phyloP scores from a whole-genome alignment of 495 filamentous ascomycete species.

The Xylaria nigripes region DNA sequence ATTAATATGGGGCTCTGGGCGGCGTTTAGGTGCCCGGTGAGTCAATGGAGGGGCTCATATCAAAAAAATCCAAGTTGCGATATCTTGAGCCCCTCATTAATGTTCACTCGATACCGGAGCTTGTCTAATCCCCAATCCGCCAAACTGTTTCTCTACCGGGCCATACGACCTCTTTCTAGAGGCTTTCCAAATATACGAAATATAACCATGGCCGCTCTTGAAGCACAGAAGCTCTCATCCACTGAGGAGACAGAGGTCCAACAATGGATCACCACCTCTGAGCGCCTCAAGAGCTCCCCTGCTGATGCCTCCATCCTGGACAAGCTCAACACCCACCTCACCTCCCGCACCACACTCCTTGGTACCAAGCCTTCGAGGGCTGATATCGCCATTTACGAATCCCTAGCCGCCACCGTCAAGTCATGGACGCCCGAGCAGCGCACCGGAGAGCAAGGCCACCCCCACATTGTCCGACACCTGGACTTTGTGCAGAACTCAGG shows the following conservation, averaged over 20 bases:
- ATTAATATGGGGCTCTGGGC: background rate
- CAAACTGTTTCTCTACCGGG: conserved; percentile 44
- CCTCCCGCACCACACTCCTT: conserved; percentile 79
- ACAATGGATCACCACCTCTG: conserved; percentile 73
- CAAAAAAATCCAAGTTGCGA: background rate
- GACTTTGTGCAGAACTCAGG: conserved; percentile 92
- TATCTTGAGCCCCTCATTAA: too few species aligned
- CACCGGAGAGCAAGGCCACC: conserved; percentile 82
- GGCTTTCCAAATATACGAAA: conserved; percentile 27
- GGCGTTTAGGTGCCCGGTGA: background rate
- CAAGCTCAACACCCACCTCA: conserved; percentile 76
- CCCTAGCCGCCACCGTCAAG: conserved; percentile 68
- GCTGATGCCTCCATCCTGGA: conserved; percentile 57
- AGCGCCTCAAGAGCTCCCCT: conserved; percentile 51
- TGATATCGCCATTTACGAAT: conserved; percentile 77
- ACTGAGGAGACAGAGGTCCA: conserved; percentile 77
- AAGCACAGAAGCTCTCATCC: conserved; percentile 58
- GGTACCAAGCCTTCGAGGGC: conserved; percentile 86
- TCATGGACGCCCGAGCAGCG: conserved; percentile 79
- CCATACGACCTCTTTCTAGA: conserved; percentile 38
- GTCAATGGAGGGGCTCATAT: conserved; percentile 9
- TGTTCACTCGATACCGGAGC: too few species aligned
- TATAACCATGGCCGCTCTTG: conserved; percentile 54
- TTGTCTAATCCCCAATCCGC: conserved; percentile 14
- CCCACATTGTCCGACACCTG: conserved; percentile 83